A percentile compares a stretch with the other conserved stretches of the same genome.
phyloP scores from a whole-genome alignment of 2,329 filamentous ascomycete genomes.

The Trichophyton schoenleinii region DNA sequence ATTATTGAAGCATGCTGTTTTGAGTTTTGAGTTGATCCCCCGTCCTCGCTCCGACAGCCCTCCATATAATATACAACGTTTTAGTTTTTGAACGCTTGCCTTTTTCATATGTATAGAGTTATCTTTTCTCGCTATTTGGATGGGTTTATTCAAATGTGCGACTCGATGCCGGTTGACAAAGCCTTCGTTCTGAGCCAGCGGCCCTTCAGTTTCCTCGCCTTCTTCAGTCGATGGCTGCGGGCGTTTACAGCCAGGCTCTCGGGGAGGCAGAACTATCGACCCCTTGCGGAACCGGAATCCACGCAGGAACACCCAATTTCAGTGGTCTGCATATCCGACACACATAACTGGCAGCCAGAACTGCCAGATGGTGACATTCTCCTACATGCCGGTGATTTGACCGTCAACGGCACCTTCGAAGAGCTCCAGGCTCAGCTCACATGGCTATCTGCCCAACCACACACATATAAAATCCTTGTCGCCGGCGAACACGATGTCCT shows the following conservation, averaged over 20 bases:
- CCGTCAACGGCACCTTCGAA: conserved; percentile 31
- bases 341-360: conserved; percentile 28
- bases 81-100: neutral
- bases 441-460: conserved; percentile 34
- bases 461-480: conserved; percentile 35
- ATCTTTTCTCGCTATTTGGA: neutral
- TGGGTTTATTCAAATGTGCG: conserved; percentile 1
- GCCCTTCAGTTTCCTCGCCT: neutral
- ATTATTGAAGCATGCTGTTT: neutral
- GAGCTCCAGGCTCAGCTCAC: conserved; percentile 30
- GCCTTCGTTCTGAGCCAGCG: neutral
- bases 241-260: neutral
- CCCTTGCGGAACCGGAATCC: neutral
- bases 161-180: conserved; percentile 3
- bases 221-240: conserved; percentile 3
- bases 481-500: conserved; percentile 37
- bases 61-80: neutral
- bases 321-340: conserved; percentile 32
- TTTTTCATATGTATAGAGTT: conserved; percentile 3
- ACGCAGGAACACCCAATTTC: neutral
- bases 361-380: conserved; percentile 36
- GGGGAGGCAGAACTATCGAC: neutral
- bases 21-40: neutral
- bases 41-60: neutral
- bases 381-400: conserved; percentile 40